Base-by-base conservation (phyloP, 176 grass and related monocot species). In the Eleusine indica region DNA sequence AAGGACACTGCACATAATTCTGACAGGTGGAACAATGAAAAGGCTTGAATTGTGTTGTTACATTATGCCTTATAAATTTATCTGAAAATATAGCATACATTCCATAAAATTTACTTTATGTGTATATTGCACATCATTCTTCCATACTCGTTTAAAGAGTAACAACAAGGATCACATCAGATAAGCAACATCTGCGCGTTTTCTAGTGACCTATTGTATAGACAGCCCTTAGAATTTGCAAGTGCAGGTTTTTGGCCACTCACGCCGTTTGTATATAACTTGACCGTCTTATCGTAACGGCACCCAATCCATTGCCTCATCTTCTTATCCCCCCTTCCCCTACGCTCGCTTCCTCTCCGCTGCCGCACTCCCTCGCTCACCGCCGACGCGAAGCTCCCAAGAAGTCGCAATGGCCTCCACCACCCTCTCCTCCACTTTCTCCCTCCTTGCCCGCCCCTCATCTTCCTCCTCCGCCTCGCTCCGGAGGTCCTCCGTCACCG, bases 361-460 rank as follows among this genome's bases (percentile, higher is more conserved):
- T 19, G 30, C 68, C 10, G 75, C 54, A 30, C 61, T 64, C n/a
- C 8, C 58, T 29, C 3, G 39, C 80, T 76, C 74, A 52, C 79
- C 32, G 32, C 32, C 32, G 32, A 35, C 32, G 32, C 32, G 32
- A 35, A 35, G 32, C 32, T 35, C 39, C 57, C 44, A 4, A 15
- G 41, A 75, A 67, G 3, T 51, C 39, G 12, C 80, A 37, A 89
- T 93, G 89, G 89, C 70, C 61, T 84, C 92, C 82, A 87, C 91
- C 69, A 62, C 87, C 21, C 89, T 97, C 56, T 91, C 88, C 71
- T 80, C 94, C 43, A 71, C 87, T 70, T 89, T 91, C 87, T 75
- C 89, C 87, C 77, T 91, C 75, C 74, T 91, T 68, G 80, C 88
- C 21, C 68, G 85, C 56, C 83, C 86, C 43, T 91, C 89, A 71